Conservation (phyloP, 1,284 basidiomycete genomes). For the Coniophora puteana region DNA sequence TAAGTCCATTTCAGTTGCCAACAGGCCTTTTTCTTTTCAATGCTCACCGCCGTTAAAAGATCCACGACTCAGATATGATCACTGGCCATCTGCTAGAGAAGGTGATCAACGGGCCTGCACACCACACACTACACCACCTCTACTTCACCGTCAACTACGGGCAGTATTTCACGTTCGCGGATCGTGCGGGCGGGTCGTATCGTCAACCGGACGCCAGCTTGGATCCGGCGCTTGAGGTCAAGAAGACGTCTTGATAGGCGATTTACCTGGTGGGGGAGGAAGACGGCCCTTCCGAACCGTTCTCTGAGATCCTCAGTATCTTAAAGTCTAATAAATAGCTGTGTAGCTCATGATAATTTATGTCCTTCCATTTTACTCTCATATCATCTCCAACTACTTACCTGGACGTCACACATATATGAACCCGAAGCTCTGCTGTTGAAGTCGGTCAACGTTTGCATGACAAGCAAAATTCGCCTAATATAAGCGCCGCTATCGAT, state of each 20-base stretch:
- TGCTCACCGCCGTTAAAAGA: conserved; percentile 47
- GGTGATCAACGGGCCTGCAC: conserved; percentile 95
- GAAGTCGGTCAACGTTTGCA: too few relatives aligned
- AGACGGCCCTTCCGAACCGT: too few relatives aligned
- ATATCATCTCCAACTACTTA: too few relatives aligned
- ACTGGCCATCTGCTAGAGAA: conserved; percentile 88
- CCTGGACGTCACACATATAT: too few relatives aligned
- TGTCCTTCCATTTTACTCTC: too few relatives aligned
- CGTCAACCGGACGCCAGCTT: conserved; percentile 80
- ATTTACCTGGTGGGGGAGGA: too few relatives aligned
- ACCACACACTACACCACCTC: conserved; percentile 95
- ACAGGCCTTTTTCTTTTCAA: conserved; percentile 5
- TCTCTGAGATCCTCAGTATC: too few relatives aligned
- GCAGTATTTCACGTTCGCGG: conserved; percentile 97
- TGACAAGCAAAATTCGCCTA: too few relatives aligned
- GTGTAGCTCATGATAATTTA: too few relatives aligned
- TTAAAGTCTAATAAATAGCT: too few relatives aligned
- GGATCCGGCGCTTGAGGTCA: conserved; percentile 81
- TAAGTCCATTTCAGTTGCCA: conserved; percentile 28
- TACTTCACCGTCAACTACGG: conserved; percentile 98
- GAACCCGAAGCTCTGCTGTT: too few relatives aligned
- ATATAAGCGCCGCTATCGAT: too few relatives aligned
- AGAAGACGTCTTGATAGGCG: conserved; percentile 26
- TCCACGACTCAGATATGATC: conserved; percentile 99
- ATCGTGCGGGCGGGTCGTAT: conserved; percentile 83